These are phyloP conservation scores for Xerocomus minutiporus DNA, from an alignment of 1,284 basidiomycete genomes.

Conservation along the genomic window DNA sequence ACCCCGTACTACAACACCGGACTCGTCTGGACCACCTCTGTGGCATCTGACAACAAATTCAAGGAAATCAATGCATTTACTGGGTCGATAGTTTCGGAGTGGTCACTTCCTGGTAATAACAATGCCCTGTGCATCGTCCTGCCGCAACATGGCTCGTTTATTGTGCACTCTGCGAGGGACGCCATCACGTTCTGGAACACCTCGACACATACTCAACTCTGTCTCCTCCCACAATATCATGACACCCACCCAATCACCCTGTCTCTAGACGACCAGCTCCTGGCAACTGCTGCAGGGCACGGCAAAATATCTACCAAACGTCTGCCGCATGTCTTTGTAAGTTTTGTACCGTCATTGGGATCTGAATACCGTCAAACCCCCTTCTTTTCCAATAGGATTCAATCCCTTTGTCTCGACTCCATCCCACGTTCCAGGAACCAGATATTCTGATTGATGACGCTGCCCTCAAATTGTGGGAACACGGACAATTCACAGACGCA, in stretches of 20 bases:
- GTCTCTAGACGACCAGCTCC: slow-evolving; percentile 1
- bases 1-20: slow-evolving; percentile 1
- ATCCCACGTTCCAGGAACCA: no score
- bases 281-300: background rate
- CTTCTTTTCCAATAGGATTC: no score
- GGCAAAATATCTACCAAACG: background rate
- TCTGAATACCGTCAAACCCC: background rate
- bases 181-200: slow-evolving; percentile 1
- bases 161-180: background rate
- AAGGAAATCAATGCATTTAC: background rate
- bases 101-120: background rate
- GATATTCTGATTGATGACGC: background rate
- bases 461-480: background rate
- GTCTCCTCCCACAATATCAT: background rate
- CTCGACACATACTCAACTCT: no score
- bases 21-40: slow-evolving; percentile 9
- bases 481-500: background rate
- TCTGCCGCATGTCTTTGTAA: background rate
- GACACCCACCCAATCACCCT: slow-evolving; percentile 4
- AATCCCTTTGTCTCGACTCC: no score
- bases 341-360: background rate
- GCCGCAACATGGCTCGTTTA: background rate
- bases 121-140: slow-evolving; percentile 6
- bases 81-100: background rate
- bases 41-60: background rate